phyloP scores from a whole-genome alignment of 495 filamentous ascomycete species.

The Aspergillus sparsus region DNA sequence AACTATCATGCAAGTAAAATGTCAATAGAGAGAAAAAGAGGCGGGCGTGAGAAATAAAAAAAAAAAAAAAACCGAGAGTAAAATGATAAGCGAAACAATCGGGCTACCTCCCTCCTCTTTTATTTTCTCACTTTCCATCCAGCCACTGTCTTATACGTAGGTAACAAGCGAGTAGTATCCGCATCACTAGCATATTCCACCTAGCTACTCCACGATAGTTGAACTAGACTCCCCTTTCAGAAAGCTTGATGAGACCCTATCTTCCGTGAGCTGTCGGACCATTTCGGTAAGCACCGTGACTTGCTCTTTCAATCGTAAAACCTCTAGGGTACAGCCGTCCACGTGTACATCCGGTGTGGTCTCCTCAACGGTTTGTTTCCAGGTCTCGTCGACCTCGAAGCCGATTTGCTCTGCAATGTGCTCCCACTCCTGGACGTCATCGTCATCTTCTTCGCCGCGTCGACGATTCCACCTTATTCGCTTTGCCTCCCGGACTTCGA shows the following conservation, averaged over 20 bases:
- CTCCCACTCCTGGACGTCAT: conserved; percentile 90
- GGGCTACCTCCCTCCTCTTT: no score
- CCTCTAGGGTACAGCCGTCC: conserved; percentile 67
- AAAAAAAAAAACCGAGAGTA: no score
- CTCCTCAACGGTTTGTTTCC: conserved; percentile 72
- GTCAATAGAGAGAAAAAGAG: no score
- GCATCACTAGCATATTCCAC: neutral
- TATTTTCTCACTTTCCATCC: no score
- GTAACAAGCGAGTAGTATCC: no score
- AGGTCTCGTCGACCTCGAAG: conserved; percentile 78
- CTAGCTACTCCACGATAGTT: conserved; percentile 19
- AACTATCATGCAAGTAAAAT: no score
- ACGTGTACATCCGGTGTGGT: conserved; percentile 75
- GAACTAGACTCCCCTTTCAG: conserved; percentile 23
- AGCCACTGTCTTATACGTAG: neutral
- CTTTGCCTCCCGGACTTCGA: conserved; percentile 71
- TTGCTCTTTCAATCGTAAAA: conserved; percentile 67
- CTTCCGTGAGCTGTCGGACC: conserved; percentile 48
- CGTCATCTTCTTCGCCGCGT: conserved; percentile 86
- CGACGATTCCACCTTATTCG: conserved; percentile 70
- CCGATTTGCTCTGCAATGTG: conserved; percentile 70
- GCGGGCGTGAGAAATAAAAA: no score
- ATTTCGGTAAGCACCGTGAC: conserved; percentile 65
- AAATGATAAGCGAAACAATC: no score
- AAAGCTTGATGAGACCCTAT: conserved; percentile 14